Base-by-base conservation (phyloP, 2,329 filamentous ascomycete genomes). In the Reticulascus tulasneorum region DNA sequence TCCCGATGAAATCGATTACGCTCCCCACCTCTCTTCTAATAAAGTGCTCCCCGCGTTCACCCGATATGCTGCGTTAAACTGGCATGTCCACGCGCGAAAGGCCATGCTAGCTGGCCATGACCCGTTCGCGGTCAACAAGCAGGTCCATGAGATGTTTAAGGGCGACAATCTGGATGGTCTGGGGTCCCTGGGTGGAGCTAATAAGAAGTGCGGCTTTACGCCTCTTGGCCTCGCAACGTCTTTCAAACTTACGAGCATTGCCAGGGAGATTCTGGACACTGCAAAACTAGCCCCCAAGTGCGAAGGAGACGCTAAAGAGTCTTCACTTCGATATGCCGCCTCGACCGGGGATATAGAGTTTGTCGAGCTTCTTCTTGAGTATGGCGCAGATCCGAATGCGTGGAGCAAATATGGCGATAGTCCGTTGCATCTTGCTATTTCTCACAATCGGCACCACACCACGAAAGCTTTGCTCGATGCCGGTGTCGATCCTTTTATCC, bases 371-470 rank as follows among this genome's bases (percentile, higher is more conserved):
- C 29, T 38, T 6, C 4, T 38, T 8, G 7, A 33, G 9, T 21
- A 38, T 16, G 19, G 35, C 15, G 25, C 20, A 8, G 29, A 38
- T 10, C 6, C 25, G 23, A 23, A 24, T 8, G 12, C 23, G 5
- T 25, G 13, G 15, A 24, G 28, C 23, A 6, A 9, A 3, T 7
- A 15, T 7, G 35, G 35, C 12, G 20, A 23, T 16, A 24, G 11
- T 8, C 18, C 64, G 7, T 37, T 68, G 2, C 58, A 66, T 33
- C 8, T 41, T n/a, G 63, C 63, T 9, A 59, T 59, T 4, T 38
- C 5, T 6, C 45, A 41, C 7, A 62, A 62, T 25, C 51, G 58
- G 39, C 36, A 40, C 10, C 41, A 37, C 4, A 52, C 52, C 21
- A 50, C 60, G 4, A 41, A 30, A 9, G 36, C 47, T 3, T 44